Conservation (phyloP, 2,329 filamentous ascomycete species). For the Helminthosporium solani region DNA sequence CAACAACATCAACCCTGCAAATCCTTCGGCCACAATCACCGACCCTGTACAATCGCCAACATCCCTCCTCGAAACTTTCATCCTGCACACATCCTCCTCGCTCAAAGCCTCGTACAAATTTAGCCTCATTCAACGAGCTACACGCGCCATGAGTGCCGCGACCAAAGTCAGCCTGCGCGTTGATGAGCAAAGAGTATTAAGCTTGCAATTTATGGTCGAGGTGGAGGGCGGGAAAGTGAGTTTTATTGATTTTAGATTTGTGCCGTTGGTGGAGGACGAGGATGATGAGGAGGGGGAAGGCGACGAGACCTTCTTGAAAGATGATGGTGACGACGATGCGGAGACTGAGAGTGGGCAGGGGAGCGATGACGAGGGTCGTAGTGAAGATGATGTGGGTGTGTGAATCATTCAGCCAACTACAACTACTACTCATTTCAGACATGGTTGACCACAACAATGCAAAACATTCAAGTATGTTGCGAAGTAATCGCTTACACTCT, state of each 20-base stretch:
- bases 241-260: conserved; percentile 81
- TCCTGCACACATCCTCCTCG: conserved; percentile 47
- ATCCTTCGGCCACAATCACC: conserved; percentile 16
- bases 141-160: conserved; percentile 88
- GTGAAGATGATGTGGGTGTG: not conserved
- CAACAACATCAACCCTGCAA: conserved; percentile 23
- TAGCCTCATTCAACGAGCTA: conserved; percentile 77
- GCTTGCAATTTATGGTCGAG: conserved; percentile 95
- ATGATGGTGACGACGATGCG: too few relatives aligned
- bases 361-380: not conserved
- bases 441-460: too few relatives aligned
- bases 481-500: too few relatives aligned
- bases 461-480: too few relatives aligned
- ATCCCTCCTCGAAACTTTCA: conserved; percentile 70
- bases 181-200: conserved; percentile 86
- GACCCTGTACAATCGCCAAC: conserved; percentile 7
- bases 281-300: conserved; percentile 39
- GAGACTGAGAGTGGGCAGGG: too few relatives aligned
- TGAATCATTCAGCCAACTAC: too few relatives aligned
- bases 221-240: conserved; percentile 67
- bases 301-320: conserved; percentile 11
- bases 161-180: conserved; percentile 90
- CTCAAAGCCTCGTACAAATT: conserved; percentile 75
- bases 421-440: too few relatives aligned
- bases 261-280: conserved; percentile 69